A percentile compares a stretch with the other conserved stretches of the same genome.
Conservation (phyloP, 805 yeast genomes). For the Saccharomyces kudriavzevii region DNA sequence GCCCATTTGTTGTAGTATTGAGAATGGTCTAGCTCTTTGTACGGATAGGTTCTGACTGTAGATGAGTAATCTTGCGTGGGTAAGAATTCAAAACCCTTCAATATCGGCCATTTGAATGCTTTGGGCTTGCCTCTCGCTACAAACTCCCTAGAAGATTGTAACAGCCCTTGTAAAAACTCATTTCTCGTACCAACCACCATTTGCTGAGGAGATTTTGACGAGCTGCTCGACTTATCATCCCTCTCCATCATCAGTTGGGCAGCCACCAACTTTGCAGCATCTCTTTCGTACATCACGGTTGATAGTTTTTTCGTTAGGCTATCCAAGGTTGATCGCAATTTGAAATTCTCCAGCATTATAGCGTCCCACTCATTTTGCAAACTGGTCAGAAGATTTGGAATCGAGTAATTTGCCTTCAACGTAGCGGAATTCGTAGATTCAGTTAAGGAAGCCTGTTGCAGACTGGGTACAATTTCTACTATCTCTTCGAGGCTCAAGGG, state of each 20-base stretch:
- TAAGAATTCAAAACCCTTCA: not conserved
- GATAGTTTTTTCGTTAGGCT: slow-evolving; percentile 65
- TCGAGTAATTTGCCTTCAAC: slow-evolving; percentile 35
- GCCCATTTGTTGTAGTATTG: not conserved
- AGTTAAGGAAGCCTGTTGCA: slow-evolving; percentile 22
- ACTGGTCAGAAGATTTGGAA: slow-evolving; percentile 66
- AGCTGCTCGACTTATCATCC: slow-evolving; percentile 62
- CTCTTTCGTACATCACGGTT: slow-evolving; percentile 72
- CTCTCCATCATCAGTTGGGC: slow-evolving; percentile 66
- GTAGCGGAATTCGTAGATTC: slow-evolving; percentile 37
- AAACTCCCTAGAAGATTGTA: slow-evolving; percentile 1
- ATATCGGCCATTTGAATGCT: not conserved
- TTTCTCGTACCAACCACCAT: slow-evolving; percentile 18
- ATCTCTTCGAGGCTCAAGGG: slow-evolving; percentile 53
- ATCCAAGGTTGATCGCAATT: slow-evolving; percentile 62
- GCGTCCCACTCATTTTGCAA: slow-evolving; percentile 91
- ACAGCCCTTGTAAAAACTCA: slow-evolving; percentile 1
- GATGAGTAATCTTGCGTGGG: not conserved
- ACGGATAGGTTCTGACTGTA: not conserved
- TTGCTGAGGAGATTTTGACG: slow-evolving; percentile 46
- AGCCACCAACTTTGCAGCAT: slow-evolving; percentile 85
- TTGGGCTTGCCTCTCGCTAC: slow-evolving; percentile 1
- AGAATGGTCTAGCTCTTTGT: not conserved
- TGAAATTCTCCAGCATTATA: slow-evolving; percentile 68
- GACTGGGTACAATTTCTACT: slow-evolving; percentile 33